Evolutionary conservation across 768 basidiomycete genomes (phyloP), one percentile per base, ranked within the genome.

Genomic region (Lactarius sp.): DNA sequence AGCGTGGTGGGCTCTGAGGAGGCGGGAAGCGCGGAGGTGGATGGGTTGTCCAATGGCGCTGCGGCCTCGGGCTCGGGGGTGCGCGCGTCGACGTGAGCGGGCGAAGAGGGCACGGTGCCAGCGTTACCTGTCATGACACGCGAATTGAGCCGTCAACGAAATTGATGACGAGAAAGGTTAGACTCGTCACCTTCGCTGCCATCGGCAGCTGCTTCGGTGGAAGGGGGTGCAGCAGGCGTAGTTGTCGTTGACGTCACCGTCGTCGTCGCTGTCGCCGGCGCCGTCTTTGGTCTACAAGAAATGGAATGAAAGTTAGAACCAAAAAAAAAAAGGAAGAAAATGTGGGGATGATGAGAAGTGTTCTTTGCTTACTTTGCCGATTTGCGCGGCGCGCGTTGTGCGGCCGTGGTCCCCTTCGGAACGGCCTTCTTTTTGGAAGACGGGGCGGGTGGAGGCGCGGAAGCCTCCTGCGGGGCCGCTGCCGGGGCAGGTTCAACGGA

Each of bases 341-440:
- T 52, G 53, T 10, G 42, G 62, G n/a, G 20, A 42, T 3, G 39
- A 18, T 13, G 41, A 27, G 13, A 34, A 10, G 47, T 14, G 52
- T 10, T 18, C 18, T 18, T 18, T 20, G 41, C 59, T 52, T 59
- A 75, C 75, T 75, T 76, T 20, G 72, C 41, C 12, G 71, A 70
- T 66, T 74, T 76, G 53, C 73, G 66, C 34, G 69, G 70, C 20
- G 67, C 70, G n/a, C 73, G 70, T 62, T 70, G 71, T 5, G 68
- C 71, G 14, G 68, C 58, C 5, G 69, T 66, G 10, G 65, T 65
- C 6, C 61, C 70, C 70, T 65, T 73, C 65, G 46, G 69, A 59
- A 56, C 69, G 59, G 41, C 67, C 68, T 39, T 72, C 69, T 60
- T 72, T 66, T 66, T 73, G 69, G 68, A 60, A 69, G 44, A 27